A percentile compares a stretch with the other conserved stretches of the same genome.
Conservation (phyloP, 2,329 filamentous ascomycete genomes). For the Trichoderma endophyticum region DNA sequence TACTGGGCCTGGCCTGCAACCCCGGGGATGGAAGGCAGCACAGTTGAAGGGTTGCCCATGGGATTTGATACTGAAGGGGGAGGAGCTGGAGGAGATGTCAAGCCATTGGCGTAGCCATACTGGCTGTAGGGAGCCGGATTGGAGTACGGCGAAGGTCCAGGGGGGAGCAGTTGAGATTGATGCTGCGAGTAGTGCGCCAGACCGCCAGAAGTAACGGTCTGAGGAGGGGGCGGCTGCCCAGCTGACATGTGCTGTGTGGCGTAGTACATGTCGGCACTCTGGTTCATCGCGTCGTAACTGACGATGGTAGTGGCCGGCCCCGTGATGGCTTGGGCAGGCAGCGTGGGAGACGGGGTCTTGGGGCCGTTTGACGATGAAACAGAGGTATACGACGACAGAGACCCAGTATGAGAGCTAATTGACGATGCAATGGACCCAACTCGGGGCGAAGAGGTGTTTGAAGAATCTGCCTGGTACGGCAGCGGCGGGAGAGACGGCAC, state of each 20-base stretch:
- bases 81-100: slow-evolving; percentile 73
- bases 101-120: slow-evolving; percentile 73
- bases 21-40: slow-evolving; percentile 64
- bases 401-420: slow-evolving; percentile 50
- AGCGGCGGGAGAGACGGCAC: slow-evolving; percentile 69
- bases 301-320: slow-evolving; percentile 32
- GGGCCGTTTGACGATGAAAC: slow-evolving; percentile 59
- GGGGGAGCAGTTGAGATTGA: slow-evolving; percentile 72
- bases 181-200: slow-evolving; percentile 77
- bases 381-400: slow-evolving; percentile 54
- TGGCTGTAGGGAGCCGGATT: slow-evolving; percentile 58
- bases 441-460: slow-evolving; percentile 71
- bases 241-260: slow-evolving; percentile 70
- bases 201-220: slow-evolving; percentile 70
- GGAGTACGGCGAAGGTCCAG: slow-evolving; percentile 66
- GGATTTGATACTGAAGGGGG: slow-evolving; percentile 66
- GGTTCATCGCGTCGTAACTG: slow-evolving; percentile 68
- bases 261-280: slow-evolving; percentile 82
- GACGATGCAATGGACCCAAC: slow-evolving; percentile 68
- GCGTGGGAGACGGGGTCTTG: slow-evolving; percentile 74
- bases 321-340: slow-evolving; percentile 47
- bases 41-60: slow-evolving; percentile 60
- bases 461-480: slow-evolving; percentile 66
- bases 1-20: slow-evolving; percentile 55
- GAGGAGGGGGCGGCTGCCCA: slow-evolving; percentile 69